Evolutionary conservation across 78 protist genomes (phyloP).

Genomic region (Corallochytrium limacisporum): DNA sequence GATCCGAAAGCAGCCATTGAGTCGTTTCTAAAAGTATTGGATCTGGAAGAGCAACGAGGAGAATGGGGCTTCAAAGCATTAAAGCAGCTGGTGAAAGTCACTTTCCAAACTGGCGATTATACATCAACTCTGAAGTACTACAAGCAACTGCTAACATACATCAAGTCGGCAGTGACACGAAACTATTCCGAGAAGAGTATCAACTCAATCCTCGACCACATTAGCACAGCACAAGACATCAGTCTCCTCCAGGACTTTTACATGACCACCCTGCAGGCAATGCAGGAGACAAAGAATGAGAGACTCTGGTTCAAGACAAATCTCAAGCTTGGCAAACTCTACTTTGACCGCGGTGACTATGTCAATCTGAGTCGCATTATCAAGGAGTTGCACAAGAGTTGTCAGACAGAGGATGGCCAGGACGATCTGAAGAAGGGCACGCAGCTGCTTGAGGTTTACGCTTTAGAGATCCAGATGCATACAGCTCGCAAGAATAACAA

Average conservation of each 20-base stretch:
- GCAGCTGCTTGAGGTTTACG: conserved; percentile 83
- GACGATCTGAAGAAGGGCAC: conserved; percentile 53
- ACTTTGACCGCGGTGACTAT: conserved; percentile 34
- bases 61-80: conserved; percentile 54
- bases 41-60: conserved; percentile 3
- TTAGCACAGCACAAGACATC: conserved; percentile 11
- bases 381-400: conserved; percentile 26
- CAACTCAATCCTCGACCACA: conserved; percentile 45
- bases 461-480: conserved; percentile 88
- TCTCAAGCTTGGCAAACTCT: conserved; percentile 44
- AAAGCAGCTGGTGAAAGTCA: conserved; percentile 46
- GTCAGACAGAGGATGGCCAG: conserved; percentile 34
- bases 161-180: conserved; percentile 49
- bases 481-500: conserved; percentile 66
- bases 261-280: conserved; percentile 31
- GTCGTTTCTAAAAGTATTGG: neutral
- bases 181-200: conserved; percentile 56
- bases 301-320: conserved; percentile 70
- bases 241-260: conserved; percentile 8
- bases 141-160: conserved; percentile 29
- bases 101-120: neutral
- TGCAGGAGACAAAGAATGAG: conserved; percentile 24
- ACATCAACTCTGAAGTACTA: conserved; percentile 8
- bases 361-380: conserved; percentile 1
- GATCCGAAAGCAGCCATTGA: neutral